Evolutionary conservation across 129 eudicot species (phyloP).

Genomic region (Flaveria trinervia): DNA sequence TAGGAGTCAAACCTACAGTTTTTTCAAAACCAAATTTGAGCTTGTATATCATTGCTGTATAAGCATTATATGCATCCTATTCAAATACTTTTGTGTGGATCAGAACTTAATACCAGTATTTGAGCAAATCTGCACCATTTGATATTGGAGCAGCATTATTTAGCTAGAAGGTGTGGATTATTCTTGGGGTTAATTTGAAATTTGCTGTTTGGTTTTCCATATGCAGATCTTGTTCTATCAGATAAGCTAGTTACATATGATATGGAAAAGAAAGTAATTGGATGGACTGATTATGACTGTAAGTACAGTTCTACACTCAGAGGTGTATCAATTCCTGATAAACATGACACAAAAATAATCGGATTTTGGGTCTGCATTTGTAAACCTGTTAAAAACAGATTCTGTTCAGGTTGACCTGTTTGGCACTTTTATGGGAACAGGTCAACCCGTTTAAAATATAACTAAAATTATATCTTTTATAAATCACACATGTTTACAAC

Average conservation of each 20-base stretch:
- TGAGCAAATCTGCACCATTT: not conserved
- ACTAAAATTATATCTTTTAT: not conserved
- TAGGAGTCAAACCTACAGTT: conserved; percentile 5
- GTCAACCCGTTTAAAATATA: not conserved
- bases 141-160: conserved; percentile 4
- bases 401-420: not conserved
- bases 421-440: not conserved
- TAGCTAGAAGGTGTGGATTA: conserved; percentile 1
- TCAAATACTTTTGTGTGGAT: not conserved
- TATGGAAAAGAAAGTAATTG: conserved; percentile 66
- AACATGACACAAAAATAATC: not conserved
- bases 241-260: conserved; percentile 74
- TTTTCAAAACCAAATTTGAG: not conserved
- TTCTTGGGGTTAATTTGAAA: not conserved
- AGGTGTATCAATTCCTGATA: not conserved
- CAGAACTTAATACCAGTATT: not conserved
- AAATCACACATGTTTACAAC: not conserved
- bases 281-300: conserved; percentile 76
- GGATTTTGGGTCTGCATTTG: not conserved
- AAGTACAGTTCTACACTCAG: conserved; percentile 8
- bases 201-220: not conserved
- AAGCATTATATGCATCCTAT: not conserved
- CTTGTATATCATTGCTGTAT: not conserved
- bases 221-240: conserved; percentile 71
- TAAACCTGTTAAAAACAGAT: not conserved